These are phyloP conservation scores for Phylloporus rhodoxanthus DNA, from an alignment of 768 basidiomycete genomes.

Conservation along the genomic window DNA sequence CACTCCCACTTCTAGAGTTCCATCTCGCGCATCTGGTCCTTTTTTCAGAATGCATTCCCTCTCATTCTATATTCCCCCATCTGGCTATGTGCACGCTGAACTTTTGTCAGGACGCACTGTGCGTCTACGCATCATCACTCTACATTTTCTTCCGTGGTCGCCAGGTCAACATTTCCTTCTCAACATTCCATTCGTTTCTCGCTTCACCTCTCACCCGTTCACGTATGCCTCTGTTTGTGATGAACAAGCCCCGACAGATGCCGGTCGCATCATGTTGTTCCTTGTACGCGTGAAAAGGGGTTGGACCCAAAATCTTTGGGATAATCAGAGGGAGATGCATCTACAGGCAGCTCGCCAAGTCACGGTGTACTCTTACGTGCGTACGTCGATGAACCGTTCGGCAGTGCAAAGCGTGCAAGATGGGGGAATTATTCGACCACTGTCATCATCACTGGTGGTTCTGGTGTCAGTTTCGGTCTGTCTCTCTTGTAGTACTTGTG, in stretches of 20 bases:
- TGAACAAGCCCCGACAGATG: conserved; percentile 36
- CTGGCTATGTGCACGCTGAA: conserved; percentile 64
- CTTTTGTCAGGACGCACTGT: conserved; percentile 66
- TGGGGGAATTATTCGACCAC: conserved; percentile 59
- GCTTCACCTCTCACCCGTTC: conserved; percentile 65
- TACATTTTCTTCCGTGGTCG: conserved; percentile 56
- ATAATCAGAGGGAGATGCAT: conserved; percentile 29
- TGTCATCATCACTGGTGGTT: conserved; percentile 64
- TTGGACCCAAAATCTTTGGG: conserved; percentile 63
- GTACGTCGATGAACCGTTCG: conserved; percentile 64
- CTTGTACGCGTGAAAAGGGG: conserved; percentile 66
- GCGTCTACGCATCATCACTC: conserved; percentile 57
- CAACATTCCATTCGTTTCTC: conserved; percentile 57
- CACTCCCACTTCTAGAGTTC: neutral
- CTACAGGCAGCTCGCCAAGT: conserved; percentile 26
- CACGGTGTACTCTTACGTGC: conserved; percentile 50
- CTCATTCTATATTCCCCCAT: conserved; percentile 44
- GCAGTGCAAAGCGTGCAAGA: conserved; percentile 51
- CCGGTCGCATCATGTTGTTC: conserved; percentile 54
- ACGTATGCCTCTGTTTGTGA: conserved; percentile 62
- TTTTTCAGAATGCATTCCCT: neutral
- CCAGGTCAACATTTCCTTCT: conserved; percentile 78
- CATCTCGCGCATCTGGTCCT: conserved; percentile 1
- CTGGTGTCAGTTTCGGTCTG: conserved; percentile 68
- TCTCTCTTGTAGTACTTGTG: conserved; percentile 61